Evolutionary conservation across 2,329 filamentous ascomycete genomes (phyloP).

Genomic region (Fusarium equiseti): DNA sequence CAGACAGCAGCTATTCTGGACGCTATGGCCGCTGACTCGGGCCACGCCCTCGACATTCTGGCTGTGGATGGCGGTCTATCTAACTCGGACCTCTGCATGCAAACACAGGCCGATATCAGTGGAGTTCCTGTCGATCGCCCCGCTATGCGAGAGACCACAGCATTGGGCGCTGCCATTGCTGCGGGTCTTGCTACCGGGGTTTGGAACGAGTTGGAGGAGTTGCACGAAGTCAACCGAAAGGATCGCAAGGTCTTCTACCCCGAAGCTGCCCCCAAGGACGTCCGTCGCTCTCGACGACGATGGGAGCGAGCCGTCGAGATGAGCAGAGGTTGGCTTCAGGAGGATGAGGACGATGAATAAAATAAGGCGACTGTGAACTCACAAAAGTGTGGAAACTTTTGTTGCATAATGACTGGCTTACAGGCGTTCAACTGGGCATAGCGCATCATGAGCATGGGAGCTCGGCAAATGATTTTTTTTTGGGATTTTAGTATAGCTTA

Average conservation of each 20-base stretch:
- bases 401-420: conserved; percentile 22
- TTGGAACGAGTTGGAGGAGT: conserved; percentile 80
- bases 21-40: conserved; percentile 89
- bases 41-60: conserved; percentile 78
- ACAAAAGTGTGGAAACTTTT: conserved; percentile 6
- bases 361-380: background rate
- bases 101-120: conserved; percentile 88
- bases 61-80: conserved; percentile 92
- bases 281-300: conserved; percentile 58
- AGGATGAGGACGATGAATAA: conserved; percentile 44
- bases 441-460: conserved; percentile 32
- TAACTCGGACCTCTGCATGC: conserved; percentile 91
- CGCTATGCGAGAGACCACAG: conserved; percentile 90
- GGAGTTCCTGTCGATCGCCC: conserved; percentile 86
- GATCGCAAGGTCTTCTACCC: conserved; percentile 79
- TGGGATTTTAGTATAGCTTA: conserved; percentile 13
- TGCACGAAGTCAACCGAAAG: conserved; percentile 78
- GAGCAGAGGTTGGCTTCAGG: conserved; percentile 66
- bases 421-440: conserved; percentile 27
- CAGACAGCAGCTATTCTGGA: conserved; percentile 93
- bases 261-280: conserved; percentile 62
- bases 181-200: conserved; percentile 86
- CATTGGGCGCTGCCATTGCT: conserved; percentile 88
- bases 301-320: conserved; percentile 71
- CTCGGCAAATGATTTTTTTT: conserved; percentile 32